These are phyloP conservation scores for Trametes elegans DNA, from an alignment of 768 basidiomycete species.

Conservation along the genomic window DNA sequence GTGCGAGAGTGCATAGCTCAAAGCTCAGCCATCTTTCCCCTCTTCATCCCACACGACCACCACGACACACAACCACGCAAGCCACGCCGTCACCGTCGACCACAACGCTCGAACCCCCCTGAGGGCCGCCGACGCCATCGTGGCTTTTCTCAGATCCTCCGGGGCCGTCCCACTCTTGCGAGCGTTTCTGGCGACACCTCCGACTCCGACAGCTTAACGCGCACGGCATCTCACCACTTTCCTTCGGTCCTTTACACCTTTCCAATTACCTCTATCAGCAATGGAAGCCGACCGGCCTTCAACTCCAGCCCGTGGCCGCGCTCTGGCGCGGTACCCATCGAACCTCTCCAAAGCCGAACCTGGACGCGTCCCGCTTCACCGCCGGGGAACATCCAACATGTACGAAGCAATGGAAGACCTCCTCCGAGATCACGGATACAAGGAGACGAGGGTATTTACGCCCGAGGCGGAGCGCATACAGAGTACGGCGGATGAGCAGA, in stretches of 20 bases:
- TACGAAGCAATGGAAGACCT: slow-evolving; percentile 87
- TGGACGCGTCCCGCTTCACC: slow-evolving; percentile 66
- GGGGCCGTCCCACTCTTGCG: not conserved
- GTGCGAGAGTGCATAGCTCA: not conserved
- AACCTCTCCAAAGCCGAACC: slow-evolving; percentile 41
- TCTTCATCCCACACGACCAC: not conserved
- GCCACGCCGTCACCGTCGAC: not conserved
- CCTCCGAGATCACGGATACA: slow-evolving; percentile 85
- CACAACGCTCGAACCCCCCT: not conserved
- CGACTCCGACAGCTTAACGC: not conserved
- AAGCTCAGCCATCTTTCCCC: slow-evolving; percentile 5
- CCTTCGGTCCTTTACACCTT: not conserved
- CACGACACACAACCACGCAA: not conserved
- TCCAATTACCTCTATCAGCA: not conserved
- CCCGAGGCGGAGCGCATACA: slow-evolving; percentile 67
- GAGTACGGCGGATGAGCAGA: slow-evolving; percentile 24
- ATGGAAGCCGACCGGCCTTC: slow-evolving; percentile 16
- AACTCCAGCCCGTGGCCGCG: slow-evolving; percentile 26
- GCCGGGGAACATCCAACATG: slow-evolving; percentile 74
- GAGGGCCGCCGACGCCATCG: not conserved
- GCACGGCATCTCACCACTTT: not conserved
- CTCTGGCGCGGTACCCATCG: slow-evolving; percentile 46
- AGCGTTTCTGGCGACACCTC: not conserved
- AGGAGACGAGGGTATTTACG: slow-evolving; percentile 87
- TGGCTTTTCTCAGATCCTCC: not conserved